phyloP scores from a whole-genome alignment of 495 filamentous ascomycete species.

The Aspergillus nidulans region DNA sequence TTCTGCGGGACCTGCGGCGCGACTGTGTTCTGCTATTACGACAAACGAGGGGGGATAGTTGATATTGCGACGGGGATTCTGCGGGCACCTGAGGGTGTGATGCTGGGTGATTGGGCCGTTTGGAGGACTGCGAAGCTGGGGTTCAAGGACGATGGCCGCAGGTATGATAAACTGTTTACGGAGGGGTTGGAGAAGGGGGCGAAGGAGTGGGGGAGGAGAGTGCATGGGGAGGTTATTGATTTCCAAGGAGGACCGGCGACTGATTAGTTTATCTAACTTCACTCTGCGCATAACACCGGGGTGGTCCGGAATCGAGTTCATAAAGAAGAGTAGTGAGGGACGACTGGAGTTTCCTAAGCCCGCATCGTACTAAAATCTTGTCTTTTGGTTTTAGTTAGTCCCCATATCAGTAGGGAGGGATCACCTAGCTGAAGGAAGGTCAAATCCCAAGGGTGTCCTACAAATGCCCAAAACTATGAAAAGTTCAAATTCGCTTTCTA shows the following conservation, averaged over 20 bases:
- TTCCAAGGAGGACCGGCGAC: slow-evolving; percentile 5
- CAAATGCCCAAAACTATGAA: too few species aligned
- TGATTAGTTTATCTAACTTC: too few species aligned
- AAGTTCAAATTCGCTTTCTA: too few species aligned
- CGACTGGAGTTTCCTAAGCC: too few species aligned
- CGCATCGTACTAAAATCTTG: too few species aligned
- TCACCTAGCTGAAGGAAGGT: too few species aligned
- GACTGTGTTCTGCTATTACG: slow-evolving; percentile 44
- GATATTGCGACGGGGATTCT: slow-evolving; percentile 52
- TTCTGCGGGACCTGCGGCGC: slow-evolving; percentile 53
- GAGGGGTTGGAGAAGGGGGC: slow-evolving; percentile 27
- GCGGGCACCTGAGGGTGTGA: slow-evolving; percentile 41
- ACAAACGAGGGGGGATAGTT: slow-evolving; percentile 39
- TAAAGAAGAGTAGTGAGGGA: too few species aligned
- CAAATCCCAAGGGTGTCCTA: too few species aligned
- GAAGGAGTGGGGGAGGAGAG: slow-evolving; percentile 22
- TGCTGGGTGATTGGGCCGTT: slow-evolving; percentile 42
- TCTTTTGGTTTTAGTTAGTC: too few species aligned
- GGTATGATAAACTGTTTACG: slow-evolving; percentile 28
- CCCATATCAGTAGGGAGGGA: too few species aligned
- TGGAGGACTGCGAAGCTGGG: slow-evolving; percentile 29
- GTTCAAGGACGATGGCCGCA: slow-evolving; percentile 26
- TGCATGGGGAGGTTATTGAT: slow-evolving; percentile 6
- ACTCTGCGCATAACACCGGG: too few species aligned
- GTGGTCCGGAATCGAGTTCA: too few species aligned